Base-by-base conservation (phyloP, 148 eudicot species). In the Rhododendron williamsianum region DNA sequence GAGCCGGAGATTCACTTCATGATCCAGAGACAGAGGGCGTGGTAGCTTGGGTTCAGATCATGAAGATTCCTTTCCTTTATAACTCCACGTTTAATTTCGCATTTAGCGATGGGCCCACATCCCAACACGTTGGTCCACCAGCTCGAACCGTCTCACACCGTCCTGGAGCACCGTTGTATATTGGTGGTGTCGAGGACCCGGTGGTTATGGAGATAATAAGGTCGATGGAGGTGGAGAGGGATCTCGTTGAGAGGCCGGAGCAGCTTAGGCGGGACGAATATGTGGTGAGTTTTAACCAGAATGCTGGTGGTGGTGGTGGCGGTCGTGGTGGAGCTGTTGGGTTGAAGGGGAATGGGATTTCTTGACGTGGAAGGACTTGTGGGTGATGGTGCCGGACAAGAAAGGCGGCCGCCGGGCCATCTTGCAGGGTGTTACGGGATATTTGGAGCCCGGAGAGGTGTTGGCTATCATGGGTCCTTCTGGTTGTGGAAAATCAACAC, bases 401-500 rank as follows among this genome's bases (percentile, higher is more conserved):
- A 76, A 79, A 27, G 87, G 87, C 0, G 89, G 81, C 1, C 84
- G 80, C 4, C 87, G 86, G 51, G 60, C 80, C 3, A 88, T 92
- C 9, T 77, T 91, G 74, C 74, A 88, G 27, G 89, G 90, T 6
- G 60, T 91, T 2, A 84, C 86, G 2, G 94, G 92, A 0, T 92
- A 71, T 35, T 91, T 89, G 2, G 69, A 87, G 72, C 92, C 92
- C 9, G 90, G 90, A 1, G 83, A 87, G 89, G 91, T 90, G 13
- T 72, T 91, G 85, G 94, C 94, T 80, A 80, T 92, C 58, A 92
- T 92, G 94, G 94, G 94, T 15, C 94, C 94, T 77, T 92, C 92
- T 77, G 94, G 94, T 25, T 89, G 88, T 72, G 94, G 94, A 35
- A 92, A 92, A 85, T 90, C 92, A 0, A 92, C 94, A 3, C 92